phyloP scores from a whole-genome alignment of 1,139 yeast genomes.

The Yamadazyma trypodendri region DNA sequence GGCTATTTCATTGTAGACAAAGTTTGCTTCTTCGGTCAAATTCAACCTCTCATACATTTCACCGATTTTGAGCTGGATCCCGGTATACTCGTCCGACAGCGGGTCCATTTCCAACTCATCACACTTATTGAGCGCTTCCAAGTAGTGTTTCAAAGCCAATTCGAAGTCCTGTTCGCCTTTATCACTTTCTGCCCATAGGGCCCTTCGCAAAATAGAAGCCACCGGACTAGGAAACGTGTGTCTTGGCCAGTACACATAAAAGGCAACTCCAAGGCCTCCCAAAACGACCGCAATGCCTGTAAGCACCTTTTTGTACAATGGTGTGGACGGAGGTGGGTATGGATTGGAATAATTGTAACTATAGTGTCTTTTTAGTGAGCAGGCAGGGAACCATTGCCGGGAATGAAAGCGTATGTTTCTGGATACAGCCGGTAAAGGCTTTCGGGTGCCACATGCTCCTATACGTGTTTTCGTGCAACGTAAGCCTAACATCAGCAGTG shows the following conservation, averaged over 20 bases:
- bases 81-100: slow-evolving; percentile 55
- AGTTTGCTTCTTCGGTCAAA: slow-evolving; percentile 61
- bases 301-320: slow-evolving; percentile 22
- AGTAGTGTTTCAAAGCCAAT: slow-evolving; percentile 67
- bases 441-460: too few species aligned
- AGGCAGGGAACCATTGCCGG: too few species aligned
- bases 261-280: slow-evolving; percentile 26
- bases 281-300: slow-evolving; percentile 28
- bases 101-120: slow-evolving; percentile 47
- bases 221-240: slow-evolving; percentile 55
- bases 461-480: too few species aligned
- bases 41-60: slow-evolving; percentile 78
- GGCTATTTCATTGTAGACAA: slow-evolving; percentile 65
- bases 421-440: too few species aligned
- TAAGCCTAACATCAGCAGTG: too few species aligned
- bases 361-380: neutral
- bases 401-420: too few species aligned
- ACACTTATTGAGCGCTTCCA: slow-evolving; percentile 52
- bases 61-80: slow-evolving; percentile 79
- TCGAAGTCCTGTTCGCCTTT: slow-evolving; percentile 62
- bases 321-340: slow-evolving; percentile 17
- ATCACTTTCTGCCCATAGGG: slow-evolving; percentile 81
- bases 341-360: slow-evolving; percentile 9
- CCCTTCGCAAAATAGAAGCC: slow-evolving; percentile 69
- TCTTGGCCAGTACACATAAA: slow-evolving; percentile 63